Base-by-base conservation (phyloP, 2,329 filamentous ascomycete species). In the Alternaria gansuensis region DNA sequence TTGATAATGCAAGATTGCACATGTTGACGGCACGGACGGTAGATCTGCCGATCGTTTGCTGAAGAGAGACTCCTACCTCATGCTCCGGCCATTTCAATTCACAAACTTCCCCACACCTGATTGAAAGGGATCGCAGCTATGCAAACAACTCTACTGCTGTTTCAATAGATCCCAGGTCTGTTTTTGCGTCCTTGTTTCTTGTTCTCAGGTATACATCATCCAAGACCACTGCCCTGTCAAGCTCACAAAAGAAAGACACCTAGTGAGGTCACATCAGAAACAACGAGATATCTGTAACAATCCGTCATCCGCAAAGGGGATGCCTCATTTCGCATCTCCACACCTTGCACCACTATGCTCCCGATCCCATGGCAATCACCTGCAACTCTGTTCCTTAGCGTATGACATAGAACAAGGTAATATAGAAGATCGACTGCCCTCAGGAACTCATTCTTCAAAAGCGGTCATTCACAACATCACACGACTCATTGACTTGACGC, bases 1-100 rank as follows among this genome's bases (percentile, higher is more conserved):
- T 37, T 28, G 23, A 39, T 9, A 39, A 26, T 14, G 4, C 21
- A 50, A 17, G n/a, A 26, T 50, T 34, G 24, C 4, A 26, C 24
- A 39, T 24, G 23, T 39, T 26, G 5, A 21, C 23, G 33, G 37
- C 31, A 59, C 41, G 39, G 40, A 52, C 40, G 48, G 41, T 54
- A 57, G 39, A 51, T 57, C 52, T 41, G 40, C 37, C 34, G 44
- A 59, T 54, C 52, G 17, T 52, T 37, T n/a, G 37, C 31, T 52
- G 49, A 31, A 28, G 51, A 40, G 10, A 21, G 40, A 48, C 26
- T 57, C 61, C 64, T 57, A 62, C 66, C 62, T 62, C 66, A 61
- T 53, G 62, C 49, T 45, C 41, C 53, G 41, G 46, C 57, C 54
- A 54, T 43, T 54, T 57, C 52, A n/a, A 62, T 59, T 29, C 61